Base-by-base conservation (phyloP, 2,329 filamentous ascomycete genomes). In the Trichoderma endophyticum region DNA sequence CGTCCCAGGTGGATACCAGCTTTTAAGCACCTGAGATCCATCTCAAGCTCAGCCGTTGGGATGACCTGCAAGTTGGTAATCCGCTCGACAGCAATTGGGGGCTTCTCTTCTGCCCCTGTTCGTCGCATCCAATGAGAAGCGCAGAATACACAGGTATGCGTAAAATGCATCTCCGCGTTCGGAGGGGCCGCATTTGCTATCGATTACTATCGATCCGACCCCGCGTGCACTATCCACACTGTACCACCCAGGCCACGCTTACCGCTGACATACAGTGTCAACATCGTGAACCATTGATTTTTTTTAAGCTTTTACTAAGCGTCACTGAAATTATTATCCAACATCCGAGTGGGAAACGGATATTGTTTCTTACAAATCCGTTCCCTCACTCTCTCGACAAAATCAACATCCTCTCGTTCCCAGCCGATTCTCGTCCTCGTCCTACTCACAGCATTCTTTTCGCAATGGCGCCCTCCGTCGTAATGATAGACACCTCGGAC, bases 401-500 rank as follows among this genome's bases (percentile, higher is more conserved):
- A 1, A 28, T 60, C 54, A 43, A 30, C 36, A 60, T 66, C 63
- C 54, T 24, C 24, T 36, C 54, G 28, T 61, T 61, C 18, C 34
- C 63, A 36, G 18, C 24, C 32, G 39, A 60, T 15, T 57, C 28
- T 57, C 39, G 15, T 18, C 3, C 62, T 30, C 14, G 34, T 36
- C 30, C 57, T 43, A 26, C 43, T 15, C 60, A 56, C 60, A 43
- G 18, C 43, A 28, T 28, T 34, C 60, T 56, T 56, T 18, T 32
- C 54, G n/a, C 61, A 75, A 87, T 88, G 86, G 81, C 86, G 67
- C 86, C 87, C 77, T 83, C 85, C 63, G 79, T 86, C 75, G 80
- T 88, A 74, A 85, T 85, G 77, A 84, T 89, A 80, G 88, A 90
- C 78, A 83, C 84, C 54, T 85, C 85, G 74, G 83, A 85, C 77